Conservation (phyloP, 2,329 filamentous ascomycete genomes). For the Zymoseptoria crescenta region DNA sequence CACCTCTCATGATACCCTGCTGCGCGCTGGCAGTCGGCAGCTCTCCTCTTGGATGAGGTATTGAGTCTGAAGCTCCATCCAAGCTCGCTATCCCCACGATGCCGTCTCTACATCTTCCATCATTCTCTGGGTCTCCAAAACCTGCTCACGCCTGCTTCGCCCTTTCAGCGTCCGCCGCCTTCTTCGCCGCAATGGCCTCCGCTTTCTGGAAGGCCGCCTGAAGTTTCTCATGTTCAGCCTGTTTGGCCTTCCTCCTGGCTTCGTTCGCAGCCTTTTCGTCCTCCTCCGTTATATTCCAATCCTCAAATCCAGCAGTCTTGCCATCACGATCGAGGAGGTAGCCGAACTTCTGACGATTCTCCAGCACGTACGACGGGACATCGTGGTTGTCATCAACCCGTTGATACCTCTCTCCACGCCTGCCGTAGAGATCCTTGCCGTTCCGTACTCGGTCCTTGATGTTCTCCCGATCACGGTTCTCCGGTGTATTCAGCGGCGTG, state of each 20-base stretch:
- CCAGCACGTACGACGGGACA: constrained; percentile 42
- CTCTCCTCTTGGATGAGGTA: neutral
- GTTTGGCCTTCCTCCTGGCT: neutral
- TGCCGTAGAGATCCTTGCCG: constrained; percentile 50
- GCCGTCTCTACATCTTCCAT: neutral
- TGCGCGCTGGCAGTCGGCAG: neutral
- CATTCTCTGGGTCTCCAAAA: neutral
- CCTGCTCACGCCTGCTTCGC: neutral
- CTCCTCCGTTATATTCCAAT: neutral
- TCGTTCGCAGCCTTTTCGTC: neutral
- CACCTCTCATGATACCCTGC: too few relatives aligned
- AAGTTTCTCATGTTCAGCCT: neutral
- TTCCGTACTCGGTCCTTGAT: constrained; percentile 46
- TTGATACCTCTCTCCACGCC: constrained; percentile 41
- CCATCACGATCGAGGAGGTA: constrained; percentile 37
- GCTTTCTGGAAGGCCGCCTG: neutral
- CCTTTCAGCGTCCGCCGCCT: neutral
- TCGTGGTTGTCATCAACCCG: constrained; percentile 46
- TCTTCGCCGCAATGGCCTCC: neutral
- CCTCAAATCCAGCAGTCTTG: constrained; percentile 1
- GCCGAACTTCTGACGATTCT: constrained; percentile 27
- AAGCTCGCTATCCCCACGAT: neutral
- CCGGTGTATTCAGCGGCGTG: constrained; percentile 43
- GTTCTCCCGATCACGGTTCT: constrained; percentile 41
- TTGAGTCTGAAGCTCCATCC: neutral